Percentiles rank a stretch among this genome's conserved stretches.
Evolutionary conservation across 768 basidiomycete species (phyloP).

Genomic region (Leccinellum albellum): DNA sequence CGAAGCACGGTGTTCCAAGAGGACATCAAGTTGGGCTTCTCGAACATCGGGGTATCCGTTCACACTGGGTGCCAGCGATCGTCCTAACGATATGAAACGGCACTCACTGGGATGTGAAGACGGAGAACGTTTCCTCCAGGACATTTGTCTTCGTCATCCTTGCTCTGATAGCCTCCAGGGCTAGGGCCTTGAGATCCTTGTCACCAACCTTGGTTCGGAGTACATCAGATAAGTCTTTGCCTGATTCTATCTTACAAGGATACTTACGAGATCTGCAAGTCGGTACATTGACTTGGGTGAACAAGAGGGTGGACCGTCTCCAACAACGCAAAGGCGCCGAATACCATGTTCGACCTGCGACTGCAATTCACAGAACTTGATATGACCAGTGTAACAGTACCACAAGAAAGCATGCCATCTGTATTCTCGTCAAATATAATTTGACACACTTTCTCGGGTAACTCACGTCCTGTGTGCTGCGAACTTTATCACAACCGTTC

Average conservation of each 20-base stretch:
- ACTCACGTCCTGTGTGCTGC: constrained; percentile 17
- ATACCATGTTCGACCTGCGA: constrained; percentile 10
- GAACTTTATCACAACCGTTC: constrained; percentile 6
- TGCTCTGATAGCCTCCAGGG: constrained; percentile 18
- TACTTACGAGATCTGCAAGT: constrained; percentile 30
- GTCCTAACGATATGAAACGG: not conserved
- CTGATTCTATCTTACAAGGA: not conserved
- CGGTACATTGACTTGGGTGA: constrained; percentile 39
- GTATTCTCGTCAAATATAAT: not conserved
- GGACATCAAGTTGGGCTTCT: constrained; percentile 14
- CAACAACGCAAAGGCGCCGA: not conserved
- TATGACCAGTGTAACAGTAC: constrained; percentile 23
- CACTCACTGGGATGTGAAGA: constrained; percentile 24
- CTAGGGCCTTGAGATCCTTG: constrained; percentile 12
- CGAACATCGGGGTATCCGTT: constrained; percentile 19
- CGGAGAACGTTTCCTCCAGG: constrained; percentile 25
- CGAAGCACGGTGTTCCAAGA: constrained; percentile 4
- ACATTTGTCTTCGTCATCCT: constrained; percentile 18
- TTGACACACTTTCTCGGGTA: not conserved
- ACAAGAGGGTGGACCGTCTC: constrained; percentile 15
- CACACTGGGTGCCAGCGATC: not conserved
- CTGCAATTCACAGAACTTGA: constrained; percentile 15
- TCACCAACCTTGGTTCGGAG: constrained; percentile 15
- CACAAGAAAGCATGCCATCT: constrained; percentile 26
- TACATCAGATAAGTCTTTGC: not conserved